A percentile compares a stretch with the other conserved stretches of the same genome.
Conservation (phyloP, 1,284 basidiomycete genomes). For the Apiotrichum sp. region DNA sequence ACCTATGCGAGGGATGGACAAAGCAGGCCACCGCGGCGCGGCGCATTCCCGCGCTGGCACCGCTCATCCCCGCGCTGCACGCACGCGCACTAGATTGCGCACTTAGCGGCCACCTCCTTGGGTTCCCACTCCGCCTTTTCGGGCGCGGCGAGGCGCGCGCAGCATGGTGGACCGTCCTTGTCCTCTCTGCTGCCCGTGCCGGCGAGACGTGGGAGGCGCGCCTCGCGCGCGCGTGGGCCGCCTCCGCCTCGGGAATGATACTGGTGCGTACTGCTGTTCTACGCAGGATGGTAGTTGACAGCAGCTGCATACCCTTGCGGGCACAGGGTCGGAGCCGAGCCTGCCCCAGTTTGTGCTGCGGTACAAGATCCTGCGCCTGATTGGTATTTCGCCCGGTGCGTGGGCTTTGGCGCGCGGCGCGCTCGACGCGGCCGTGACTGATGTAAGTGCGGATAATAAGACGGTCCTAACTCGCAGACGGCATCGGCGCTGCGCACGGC, state of each 20-base stretch:
- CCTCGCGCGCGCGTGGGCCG: conserved; percentile 24
- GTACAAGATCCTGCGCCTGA: conserved; percentile 10
- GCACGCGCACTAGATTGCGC: conserved; percentile 33
- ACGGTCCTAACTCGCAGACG: no score
- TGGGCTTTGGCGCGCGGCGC: neutral
- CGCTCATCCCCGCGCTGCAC: conserved; percentile 13
- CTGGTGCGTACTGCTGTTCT: conserved; percentile 21
- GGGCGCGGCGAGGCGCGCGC: conserved; percentile 19
- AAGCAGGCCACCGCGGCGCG: conserved; percentile 25
- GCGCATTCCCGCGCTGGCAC: conserved; percentile 3
- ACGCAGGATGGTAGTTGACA: no score
- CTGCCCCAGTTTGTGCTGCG: conserved; percentile 9
- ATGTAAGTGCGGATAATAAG: neutral
- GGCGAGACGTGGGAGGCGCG: neutral
- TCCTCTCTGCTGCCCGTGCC: conserved; percentile 1
- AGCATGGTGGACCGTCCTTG: conserved; percentile 37
- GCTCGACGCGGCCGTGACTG: neutral
- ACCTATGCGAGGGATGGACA: conserved; percentile 25
- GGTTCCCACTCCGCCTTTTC: conserved; percentile 24
- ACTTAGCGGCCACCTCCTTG: conserved; percentile 27
- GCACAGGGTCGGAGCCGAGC: neutral
- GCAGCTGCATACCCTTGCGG: conserved; percentile 18
- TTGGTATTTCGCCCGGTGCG: neutral
- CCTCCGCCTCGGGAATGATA: conserved; percentile 22
- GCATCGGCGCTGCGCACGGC: no score